These are phyloP conservation scores for Penicillium sp. DNA, from an alignment of 2,329 filamentous ascomycete genomes.

Conservation along the genomic window DNA sequence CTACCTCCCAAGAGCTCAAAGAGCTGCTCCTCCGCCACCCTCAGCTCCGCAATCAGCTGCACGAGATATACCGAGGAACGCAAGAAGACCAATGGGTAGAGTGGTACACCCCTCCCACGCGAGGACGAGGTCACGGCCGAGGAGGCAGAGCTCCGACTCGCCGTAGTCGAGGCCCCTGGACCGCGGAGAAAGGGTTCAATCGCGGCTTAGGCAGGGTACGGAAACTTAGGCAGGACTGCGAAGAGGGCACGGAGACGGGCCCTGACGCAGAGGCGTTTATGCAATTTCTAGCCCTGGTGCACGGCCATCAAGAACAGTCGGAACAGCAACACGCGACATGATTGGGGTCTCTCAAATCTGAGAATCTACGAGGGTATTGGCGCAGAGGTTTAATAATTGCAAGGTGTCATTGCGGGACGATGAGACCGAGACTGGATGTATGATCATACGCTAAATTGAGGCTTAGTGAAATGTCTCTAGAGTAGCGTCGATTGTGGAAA, in stretches of 20 bases:
- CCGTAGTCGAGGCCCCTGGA: slow-evolving; percentile 39
- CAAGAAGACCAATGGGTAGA: slow-evolving; percentile 43
- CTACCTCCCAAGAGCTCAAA: slow-evolving; percentile 34
- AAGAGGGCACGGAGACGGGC: slow-evolving; percentile 33
- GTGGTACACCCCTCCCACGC: slow-evolving; percentile 22
- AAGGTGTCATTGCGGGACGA: slow-evolving; percentile 8
- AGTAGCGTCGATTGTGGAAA: not conserved
- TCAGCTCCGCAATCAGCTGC: slow-evolving; percentile 38
- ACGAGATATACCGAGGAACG: slow-evolving; percentile 43
- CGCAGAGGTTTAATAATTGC: not conserved
- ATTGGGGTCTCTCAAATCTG: not conserved
- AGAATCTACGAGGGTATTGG: not conserved
- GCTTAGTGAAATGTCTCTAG: not conserved
- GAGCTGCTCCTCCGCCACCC: slow-evolving; percentile 40
- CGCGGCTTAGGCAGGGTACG: slow-evolving; percentile 41
- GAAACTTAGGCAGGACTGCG: slow-evolving; percentile 37
- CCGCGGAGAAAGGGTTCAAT: slow-evolving; percentile 44
- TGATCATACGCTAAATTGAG: not conserved
- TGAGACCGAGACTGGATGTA: slow-evolving; percentile 11
- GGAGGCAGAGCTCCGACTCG: slow-evolving; percentile 25
- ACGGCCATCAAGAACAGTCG: slow-evolving; percentile 10
- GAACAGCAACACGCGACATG: not conserved
- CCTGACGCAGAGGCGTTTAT: slow-evolving; percentile 36
- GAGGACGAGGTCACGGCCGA: slow-evolving; percentile 26
- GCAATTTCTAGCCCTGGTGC: slow-evolving; percentile 37